These are phyloP conservation scores for Penicillium hordei DNA, from an alignment of 2,329 filamentous ascomycete genomes.

Conservation along the genomic window DNA sequence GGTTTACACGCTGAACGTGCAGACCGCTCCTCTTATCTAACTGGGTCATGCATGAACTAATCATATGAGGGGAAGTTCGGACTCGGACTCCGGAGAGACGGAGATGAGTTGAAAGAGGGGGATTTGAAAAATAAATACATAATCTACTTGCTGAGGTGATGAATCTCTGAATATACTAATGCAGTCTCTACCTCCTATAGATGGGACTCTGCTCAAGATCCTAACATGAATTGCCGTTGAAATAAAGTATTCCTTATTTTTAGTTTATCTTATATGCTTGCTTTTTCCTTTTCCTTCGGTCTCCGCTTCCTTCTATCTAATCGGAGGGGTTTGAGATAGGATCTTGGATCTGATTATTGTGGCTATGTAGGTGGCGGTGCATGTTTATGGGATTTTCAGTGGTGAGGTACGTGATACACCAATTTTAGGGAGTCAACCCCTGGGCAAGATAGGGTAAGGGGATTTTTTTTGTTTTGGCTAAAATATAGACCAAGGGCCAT, in stretches of 20 bases:
- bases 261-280: background rate
- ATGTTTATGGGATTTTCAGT: background rate
- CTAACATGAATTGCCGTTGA: conserved; percentile 7
- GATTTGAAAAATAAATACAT: background rate
- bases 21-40: conserved; percentile 9
- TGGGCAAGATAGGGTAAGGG: background rate
- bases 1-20: background rate
- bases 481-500: background rate
- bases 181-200: background rate
- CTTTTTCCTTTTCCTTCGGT: background rate
- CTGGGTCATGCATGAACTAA: background rate
- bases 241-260: conserved; percentile 17
- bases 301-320: background rate
- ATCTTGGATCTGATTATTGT: background rate
- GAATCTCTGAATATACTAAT: background rate
- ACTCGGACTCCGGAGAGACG: background rate
- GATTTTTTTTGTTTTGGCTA: no score
- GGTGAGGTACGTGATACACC: background rate
- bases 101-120: background rate
- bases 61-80: background rate
- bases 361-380: background rate
- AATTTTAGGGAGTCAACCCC: no score
- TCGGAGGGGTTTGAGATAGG: background rate
- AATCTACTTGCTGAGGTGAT: background rate
- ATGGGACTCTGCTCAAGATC: background rate